phyloP scores from a whole-genome alignment of 306 rosid species.

The Lathyrus oleraceus region DNA sequence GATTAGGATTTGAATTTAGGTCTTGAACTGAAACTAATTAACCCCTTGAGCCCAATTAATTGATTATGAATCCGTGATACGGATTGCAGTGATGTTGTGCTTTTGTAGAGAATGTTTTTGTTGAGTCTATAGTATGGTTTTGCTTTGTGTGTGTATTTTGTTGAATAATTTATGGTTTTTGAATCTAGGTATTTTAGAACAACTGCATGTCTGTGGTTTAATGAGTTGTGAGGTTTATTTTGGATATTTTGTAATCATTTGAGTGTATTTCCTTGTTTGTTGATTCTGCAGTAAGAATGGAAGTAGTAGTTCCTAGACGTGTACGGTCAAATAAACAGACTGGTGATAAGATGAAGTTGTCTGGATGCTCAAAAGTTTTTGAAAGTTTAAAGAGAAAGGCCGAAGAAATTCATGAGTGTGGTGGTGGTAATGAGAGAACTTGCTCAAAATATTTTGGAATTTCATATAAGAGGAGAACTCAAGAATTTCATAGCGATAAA shows the following conservation, averaged over 20 bases:
- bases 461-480: slow-evolving; percentile 31
- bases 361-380: slow-evolving; percentile 30
- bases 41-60: neutral
- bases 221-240: slow-evolving; percentile 6
- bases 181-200: neutral
- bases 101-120: no score
- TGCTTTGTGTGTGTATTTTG: neutral
- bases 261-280: slow-evolving; percentile 12
- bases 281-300: slow-evolving; percentile 49
- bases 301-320: slow-evolving; percentile 39
- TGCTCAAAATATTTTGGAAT: slow-evolving; percentile 25
- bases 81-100: no score
- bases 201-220: slow-evolving; percentile 11
- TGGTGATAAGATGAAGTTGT: slow-evolving; percentile 20
- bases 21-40: neutral
- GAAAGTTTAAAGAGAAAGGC: slow-evolving; percentile 32
- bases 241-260: slow-evolving; percentile 18
- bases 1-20: neutral
- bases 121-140: no score
- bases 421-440: slow-evolving; percentile 16
- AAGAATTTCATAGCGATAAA: slow-evolving; percentile 4
- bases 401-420: slow-evolving; percentile 17
- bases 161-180: neutral
- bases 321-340: slow-evolving; percentile 19
- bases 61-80: neutral